Base-by-base conservation (phyloP, 2,329 filamentous ascomycete genomes). In the Dryadomyces quercus-mongolicae region DNA sequence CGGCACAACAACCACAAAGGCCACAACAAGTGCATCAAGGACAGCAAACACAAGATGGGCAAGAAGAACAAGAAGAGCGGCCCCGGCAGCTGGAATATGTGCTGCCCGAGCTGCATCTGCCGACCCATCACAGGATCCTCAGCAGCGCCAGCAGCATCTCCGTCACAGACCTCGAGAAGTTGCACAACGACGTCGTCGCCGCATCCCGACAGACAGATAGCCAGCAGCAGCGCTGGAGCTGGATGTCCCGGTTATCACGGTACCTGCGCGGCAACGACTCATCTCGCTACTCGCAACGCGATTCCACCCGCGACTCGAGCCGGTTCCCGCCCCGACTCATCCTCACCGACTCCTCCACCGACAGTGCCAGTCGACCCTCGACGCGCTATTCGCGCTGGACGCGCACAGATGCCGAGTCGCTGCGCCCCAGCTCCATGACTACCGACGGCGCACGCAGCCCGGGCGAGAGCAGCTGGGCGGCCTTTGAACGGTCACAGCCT, bases 171-270 rank as follows among this genome's bases (percentile, higher is more conserved):
- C 40, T 34, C n/a, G 38, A 22, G 22, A 47, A 50, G 40, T 4
- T 34, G 16, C 25, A 51, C 5, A 42, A 36, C 18, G 38, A 44
- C 22, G 36, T 18, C 13, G 36, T 34, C 13, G 20, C 21, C 12
- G 46, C 16, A 16, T 49, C 16, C 15, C 45, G 20, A 47, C 20
- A 5, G 16, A 21, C 46, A 22, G 25, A 48, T 9, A n/a, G 16
- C 25, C 46, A 34, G n/a, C 46, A 49, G 48, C 55, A 52, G 50
- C 51, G 57, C 8, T 55, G 53, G 47, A 61, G 60, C 52, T 61
- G 60, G 60, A 56, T 61, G 56, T 58, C 60, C 7, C 55, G 56
- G 1, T 51, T 61, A 15, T 58, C 57, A 7, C 54, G 58, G 16
- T 49, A 48, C 48, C 51, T 60, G 58, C 54, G 55, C 6, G 38